Base-by-base conservation (phyloP, 2,329 filamentous ascomycete species). In the Atkinsonella texensis region DNA sequence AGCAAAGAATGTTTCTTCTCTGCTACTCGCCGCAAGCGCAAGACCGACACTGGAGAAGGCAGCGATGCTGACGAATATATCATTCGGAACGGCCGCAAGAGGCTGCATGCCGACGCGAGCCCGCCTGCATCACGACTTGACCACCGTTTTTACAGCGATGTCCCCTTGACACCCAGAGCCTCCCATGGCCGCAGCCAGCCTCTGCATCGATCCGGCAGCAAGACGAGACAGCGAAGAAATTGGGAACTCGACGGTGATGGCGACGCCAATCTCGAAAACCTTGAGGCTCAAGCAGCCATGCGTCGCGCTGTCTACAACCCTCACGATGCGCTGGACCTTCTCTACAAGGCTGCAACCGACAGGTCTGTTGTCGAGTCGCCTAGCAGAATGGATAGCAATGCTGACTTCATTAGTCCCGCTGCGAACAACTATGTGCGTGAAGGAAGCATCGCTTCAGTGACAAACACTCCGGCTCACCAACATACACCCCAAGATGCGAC, bases 1-100 rank as follows among this genome's bases (percentile, higher is more conserved):
- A 89, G 85, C 72, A 97, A 97, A 68, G 85, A 95, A 62, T 98
- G 93, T 74, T 95, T 85, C 76, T 98, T 98, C 74, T 95, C 89
- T 56, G 88, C 89, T 18, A 97, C 90, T 33, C 80, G 93, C 48
- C 83, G 93, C 64, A 97, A 97, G 81, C 82, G 89, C 65, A 94
- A 93, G 75, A 77, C 77, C 46, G 80, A 75, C 58, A 74, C 86
- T 58, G 79, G 71, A 60, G 60, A 72, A 38, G 75, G 71, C 50
- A 69, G 68, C 52, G 71, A 74, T 52, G 72, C 73, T 52, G 79
- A 81, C 59, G 84, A 88, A 56, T 87, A 87, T 65, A 80, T 85
- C 53, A 65, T 85, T 33, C 80, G 85, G 59, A 88, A 87, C 67
- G 85, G 84, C 44, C 77, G 87, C 54, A 89, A 89, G 69, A 79